Evolutionary conservation across 768 basidiomycete species (phyloP).

Genomic region (Pleurotus tuoliensis): DNA sequence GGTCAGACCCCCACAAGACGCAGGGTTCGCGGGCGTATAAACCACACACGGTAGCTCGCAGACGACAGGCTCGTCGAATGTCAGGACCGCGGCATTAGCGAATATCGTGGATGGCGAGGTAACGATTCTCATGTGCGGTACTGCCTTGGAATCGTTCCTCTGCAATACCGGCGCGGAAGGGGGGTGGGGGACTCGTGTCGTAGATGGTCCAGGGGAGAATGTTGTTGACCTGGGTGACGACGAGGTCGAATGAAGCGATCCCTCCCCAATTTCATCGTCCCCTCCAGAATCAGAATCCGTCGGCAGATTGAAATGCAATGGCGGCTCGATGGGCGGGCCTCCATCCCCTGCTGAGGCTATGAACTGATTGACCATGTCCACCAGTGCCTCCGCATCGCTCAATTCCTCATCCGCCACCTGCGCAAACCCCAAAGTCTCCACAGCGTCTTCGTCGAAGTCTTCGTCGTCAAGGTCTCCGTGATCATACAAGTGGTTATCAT

Average conservation of each 20-base stretch:
- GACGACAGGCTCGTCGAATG: slow-evolving; percentile 23
- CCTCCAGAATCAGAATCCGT: too few relatives aligned
- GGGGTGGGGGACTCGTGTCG: not conserved
- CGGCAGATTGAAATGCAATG: too few relatives aligned
- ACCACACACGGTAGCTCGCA: slow-evolving; percentile 25
- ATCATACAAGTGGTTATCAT: not conserved
- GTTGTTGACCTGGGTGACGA: not conserved
- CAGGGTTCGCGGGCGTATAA: slow-evolving; percentile 3
- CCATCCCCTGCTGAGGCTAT: too few relatives aligned
- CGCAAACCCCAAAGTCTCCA: too few relatives aligned
- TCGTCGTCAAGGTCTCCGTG: too few relatives aligned
- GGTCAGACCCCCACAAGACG: not conserved
- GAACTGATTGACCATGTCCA: too few relatives aligned
- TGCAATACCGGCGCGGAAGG: not conserved
- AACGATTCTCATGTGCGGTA: not conserved
- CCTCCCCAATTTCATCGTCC: too few relatives aligned
- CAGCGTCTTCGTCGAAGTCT: too few relatives aligned
- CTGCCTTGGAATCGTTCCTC: too few relatives aligned
- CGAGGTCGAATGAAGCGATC: not conserved
- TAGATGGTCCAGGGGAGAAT: not conserved
- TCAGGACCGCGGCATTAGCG: not conserved
- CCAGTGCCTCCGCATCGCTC: too few relatives aligned
- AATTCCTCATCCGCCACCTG: too few relatives aligned
- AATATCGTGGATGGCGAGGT: slow-evolving; percentile 1
- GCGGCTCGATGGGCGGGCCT: too few relatives aligned